phyloP scores from a whole-genome alignment of 2,329 filamentous ascomycete genomes.

The Apiospora phragmitis region DNA sequence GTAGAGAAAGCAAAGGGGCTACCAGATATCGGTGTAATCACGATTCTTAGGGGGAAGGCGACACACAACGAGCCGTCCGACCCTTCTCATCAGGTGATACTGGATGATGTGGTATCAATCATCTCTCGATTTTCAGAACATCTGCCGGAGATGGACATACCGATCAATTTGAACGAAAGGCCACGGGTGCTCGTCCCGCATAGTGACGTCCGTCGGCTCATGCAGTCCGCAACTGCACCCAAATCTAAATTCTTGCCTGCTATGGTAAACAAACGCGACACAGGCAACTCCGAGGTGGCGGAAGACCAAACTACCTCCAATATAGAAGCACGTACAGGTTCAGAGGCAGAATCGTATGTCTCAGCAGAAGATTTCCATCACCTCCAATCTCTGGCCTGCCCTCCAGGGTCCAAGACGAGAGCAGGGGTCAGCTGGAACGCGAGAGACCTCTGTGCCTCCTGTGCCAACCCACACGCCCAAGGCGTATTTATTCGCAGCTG shows the following conservation, averaged over 20 bases:
- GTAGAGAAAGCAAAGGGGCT: constrained; percentile 41
- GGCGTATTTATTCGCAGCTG: constrained; percentile 65
- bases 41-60: constrained; percentile 66
- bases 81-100: constrained; percentile 32
- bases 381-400: constrained; percentile 53
- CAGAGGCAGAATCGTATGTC: constrained; percentile 1
- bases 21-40: constrained; percentile 48
- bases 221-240: constrained; percentile 29
- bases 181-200: constrained; percentile 72
- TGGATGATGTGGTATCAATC: constrained; percentile 60
- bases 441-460: constrained; percentile 63
- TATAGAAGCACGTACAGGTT: not conserved
- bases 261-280: constrained; percentile 28
- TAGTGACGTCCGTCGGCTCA: constrained; percentile 51
- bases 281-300: constrained; percentile 9
- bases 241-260: constrained; percentile 51
- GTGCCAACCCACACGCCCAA: constrained; percentile 63
- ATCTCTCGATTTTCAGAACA: constrained; percentile 70
- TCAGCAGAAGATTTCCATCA: constrained; percentile 26
- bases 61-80: constrained; percentile 36
- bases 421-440: constrained; percentile 63
- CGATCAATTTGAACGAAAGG: constrained; percentile 78
- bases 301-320: not conserved
- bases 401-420: constrained; percentile 60
- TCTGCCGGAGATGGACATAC: constrained; percentile 80